phyloP scores from a whole-genome alignment of 2,329 filamentous ascomycete species.

The Xylariaceae sp. region DNA sequence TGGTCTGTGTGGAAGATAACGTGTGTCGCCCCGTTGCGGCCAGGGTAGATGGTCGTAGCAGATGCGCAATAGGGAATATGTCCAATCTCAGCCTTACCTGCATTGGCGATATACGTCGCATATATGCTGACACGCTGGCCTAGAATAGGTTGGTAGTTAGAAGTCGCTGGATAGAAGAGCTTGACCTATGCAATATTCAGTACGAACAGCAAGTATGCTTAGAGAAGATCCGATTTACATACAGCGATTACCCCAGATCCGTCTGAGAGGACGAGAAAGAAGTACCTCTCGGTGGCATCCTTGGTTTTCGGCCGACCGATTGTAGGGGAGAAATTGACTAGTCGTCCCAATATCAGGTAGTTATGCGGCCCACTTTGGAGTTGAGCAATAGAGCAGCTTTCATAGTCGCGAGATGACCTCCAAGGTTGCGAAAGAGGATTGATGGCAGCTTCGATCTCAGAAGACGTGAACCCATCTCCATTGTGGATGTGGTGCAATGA shows the following conservation, averaged over 20 bases:
- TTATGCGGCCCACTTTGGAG: slow-evolving; percentile 45
- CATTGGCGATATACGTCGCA: slow-evolving; percentile 50
- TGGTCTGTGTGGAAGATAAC: slow-evolving; percentile 48
- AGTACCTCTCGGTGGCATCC: slow-evolving; percentile 40
- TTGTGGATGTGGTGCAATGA: slow-evolving; percentile 9
- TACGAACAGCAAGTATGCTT: neutral
- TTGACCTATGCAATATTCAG: slow-evolving; percentile 36
- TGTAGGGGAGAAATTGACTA: slow-evolving; percentile 49
- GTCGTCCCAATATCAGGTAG: slow-evolving; percentile 48
- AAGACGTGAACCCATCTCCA: slow-evolving; percentile 50
- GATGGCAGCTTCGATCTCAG: slow-evolving; percentile 36
- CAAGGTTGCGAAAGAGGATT: slow-evolving; percentile 34
- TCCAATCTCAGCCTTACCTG: slow-evolving; percentile 29
- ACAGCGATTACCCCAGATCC: slow-evolving; percentile 50
- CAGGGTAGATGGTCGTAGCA: slow-evolving; percentile 54
- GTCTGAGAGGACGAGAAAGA: slow-evolving; percentile 53
- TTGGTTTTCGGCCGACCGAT: slow-evolving; percentile 35
- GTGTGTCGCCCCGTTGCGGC: slow-evolving; percentile 48
- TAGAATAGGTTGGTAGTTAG: slow-evolving; percentile 39
- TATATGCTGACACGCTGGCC: slow-evolving; percentile 53
- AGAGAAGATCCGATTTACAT: slow-evolving; percentile 10
- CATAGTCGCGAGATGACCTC: slow-evolving; percentile 41
- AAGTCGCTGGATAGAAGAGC: slow-evolving; percentile 39
- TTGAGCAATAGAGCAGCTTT: slow-evolving; percentile 40
- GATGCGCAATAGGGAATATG: slow-evolving; percentile 39